Base-by-base conservation (phyloP, 2,329 filamentous ascomycete species). In the Aspergillus luchuensis region DNA sequence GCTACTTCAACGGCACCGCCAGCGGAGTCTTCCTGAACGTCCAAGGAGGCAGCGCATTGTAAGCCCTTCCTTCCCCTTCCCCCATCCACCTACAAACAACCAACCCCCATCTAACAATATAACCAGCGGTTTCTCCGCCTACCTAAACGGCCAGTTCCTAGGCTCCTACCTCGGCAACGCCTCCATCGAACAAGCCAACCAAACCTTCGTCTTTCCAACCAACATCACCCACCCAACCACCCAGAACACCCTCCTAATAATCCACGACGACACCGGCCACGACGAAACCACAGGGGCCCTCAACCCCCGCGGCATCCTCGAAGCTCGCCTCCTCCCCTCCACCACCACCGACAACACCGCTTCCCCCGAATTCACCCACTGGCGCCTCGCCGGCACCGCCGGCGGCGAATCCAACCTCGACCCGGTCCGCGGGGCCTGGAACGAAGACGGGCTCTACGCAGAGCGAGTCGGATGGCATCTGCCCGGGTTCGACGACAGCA, bases 401-500 rank as follows among this genome's bases (percentile, higher is more conserved):
- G 84, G 84, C 23, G 79, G 84, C 2, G 77, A 84, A 56, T 71
- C 73, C 8, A 75, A 80, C 58, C 74, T 87, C 38, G 86, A 88
- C 63, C 82, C 83, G 0, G 72, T 87, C 1, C 80, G 85, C 1
- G 84, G 85, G 0, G 78, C 81, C 0, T 77, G 82, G 30, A 85
- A 85, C 57, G 85, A 88, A 69, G 86, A 85, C 19, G 85, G 85
- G 0, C 76, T 88, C 3, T 81, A 81, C 50, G 82, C 82, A 1
- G 86, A 88, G 69, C 80, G 86, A 7, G 72, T 86, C 0, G 85
- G 86, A 7, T 84, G 82, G 79, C 84, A 87, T 66, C 77, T 88
- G 1, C 85, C 85, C 0, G 83, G 80, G 1, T 87, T 83, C 63
- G 77, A 84, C 8, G 81, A 82, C 62, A 70, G 74, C 15, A 65